Conservation (phyloP, 2,329 filamentous ascomycete genomes). For the Fusarium lateritium region DNA sequence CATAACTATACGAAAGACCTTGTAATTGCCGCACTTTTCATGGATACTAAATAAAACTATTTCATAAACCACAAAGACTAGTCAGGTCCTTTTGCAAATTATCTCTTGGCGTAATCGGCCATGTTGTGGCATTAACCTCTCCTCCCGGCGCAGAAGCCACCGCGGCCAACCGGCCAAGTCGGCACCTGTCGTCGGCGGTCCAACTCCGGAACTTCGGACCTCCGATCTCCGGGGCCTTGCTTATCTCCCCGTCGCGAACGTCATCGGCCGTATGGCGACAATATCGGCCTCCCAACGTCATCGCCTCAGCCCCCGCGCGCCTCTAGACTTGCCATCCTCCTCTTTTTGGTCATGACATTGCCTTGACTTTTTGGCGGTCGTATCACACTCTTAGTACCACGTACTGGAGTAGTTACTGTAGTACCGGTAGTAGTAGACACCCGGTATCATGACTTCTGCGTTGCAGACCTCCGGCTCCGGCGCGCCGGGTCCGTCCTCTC, state of each 20-base stretch:
- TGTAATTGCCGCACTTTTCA: not conserved
- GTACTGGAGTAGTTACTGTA: not conserved
- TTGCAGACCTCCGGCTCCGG: constrained; percentile 12
- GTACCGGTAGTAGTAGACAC: not conserved
- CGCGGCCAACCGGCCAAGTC: constrained; percentile 3
- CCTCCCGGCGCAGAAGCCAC: constrained; percentile 7
- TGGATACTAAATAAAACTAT: not conserved
- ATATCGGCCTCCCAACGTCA: constrained; percentile 7
- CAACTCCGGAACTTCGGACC: constrained; percentile 20
- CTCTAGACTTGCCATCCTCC: not conserved
- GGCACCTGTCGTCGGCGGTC: constrained; percentile 4
- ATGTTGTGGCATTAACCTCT: constrained; percentile 6
- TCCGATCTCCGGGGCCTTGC: constrained; percentile 9
- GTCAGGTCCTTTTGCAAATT: not conserved
- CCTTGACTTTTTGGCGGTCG: constrained; percentile 1
- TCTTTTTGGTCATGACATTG: not conserved
- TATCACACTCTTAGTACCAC: not conserved
- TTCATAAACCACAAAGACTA: not conserved
- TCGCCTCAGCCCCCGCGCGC: not conserved
- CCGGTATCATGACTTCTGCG: constrained; percentile 26
- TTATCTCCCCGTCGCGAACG: constrained; percentile 29
- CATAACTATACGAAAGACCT: not conserved
- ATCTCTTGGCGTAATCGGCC: not conserved
- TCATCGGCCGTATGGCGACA: constrained; percentile 28
- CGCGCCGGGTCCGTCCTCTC: constrained; percentile 20